phyloP scores from a whole-genome alignment of 2,329 filamentous ascomycete species.

The Nigrospora osmanthi region DNA sequence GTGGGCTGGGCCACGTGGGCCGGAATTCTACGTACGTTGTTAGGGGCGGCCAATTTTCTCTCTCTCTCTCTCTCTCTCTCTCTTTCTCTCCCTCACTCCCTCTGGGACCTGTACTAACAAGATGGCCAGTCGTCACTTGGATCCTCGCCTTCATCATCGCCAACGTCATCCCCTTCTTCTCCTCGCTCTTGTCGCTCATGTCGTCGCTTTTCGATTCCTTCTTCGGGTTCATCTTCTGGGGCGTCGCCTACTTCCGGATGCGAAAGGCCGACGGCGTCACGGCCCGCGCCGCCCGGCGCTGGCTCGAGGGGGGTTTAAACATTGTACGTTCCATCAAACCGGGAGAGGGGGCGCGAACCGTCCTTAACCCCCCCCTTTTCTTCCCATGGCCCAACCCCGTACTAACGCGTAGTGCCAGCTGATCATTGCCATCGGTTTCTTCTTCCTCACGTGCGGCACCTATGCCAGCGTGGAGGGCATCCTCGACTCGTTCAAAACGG shows the following conservation, averaged over 20 bases:
- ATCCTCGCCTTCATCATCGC: conserved; percentile 87
- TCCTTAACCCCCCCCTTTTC: neutral
- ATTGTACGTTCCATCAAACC: conserved; percentile 22
- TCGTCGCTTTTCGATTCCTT: conserved; percentile 88
- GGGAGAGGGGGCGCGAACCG: neutral
- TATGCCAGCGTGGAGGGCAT: conserved; percentile 72
- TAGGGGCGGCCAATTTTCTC: no score
- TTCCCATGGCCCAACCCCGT: neutral
- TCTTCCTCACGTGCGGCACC: conserved; percentile 76
- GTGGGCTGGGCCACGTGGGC: conserved; percentile 76
- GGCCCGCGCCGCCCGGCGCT: conserved; percentile 43
- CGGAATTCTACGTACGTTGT: conserved; percentile 58
- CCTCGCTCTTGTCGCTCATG: conserved; percentile 67
- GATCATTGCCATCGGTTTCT: conserved; percentile 68
- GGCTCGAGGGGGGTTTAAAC: conserved; percentile 57
- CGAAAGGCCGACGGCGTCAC: conserved; percentile 53
- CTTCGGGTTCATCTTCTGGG: conserved; percentile 96
- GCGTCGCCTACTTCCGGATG: conserved; percentile 73
- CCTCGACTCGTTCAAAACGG: conserved; percentile 60
- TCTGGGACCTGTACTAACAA: conserved; percentile 8
- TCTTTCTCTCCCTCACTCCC: no score
- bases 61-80: no score
- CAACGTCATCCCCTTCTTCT: conserved; percentile 90
- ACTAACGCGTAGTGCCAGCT: conserved; percentile 14
- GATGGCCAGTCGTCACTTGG: conserved; percentile 55